These are phyloP conservation scores for Tremellales sp. DNA, from an alignment of 1,284 basidiomycete species.

Conservation along the genomic window DNA sequence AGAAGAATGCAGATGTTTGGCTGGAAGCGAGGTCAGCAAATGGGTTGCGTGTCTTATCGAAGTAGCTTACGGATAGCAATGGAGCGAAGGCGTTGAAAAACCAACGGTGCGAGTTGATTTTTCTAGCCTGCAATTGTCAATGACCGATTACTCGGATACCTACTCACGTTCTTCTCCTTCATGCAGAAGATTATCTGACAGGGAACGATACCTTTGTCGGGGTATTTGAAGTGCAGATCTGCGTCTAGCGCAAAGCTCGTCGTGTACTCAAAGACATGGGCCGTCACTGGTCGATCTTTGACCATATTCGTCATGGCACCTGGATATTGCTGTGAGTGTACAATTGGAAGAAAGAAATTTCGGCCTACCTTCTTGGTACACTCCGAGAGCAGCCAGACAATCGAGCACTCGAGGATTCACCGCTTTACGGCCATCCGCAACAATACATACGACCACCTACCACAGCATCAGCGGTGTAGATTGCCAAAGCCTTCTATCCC, in stretches of 20 bases:
- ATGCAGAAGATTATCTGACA: constrained; percentile 78
- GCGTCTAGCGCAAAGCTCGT: constrained; percentile 85
- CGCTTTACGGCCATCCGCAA: constrained; percentile 89
- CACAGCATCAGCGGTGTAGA: constrained; percentile 4
- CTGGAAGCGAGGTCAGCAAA: constrained; percentile 55
- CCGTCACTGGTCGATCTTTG: constrained; percentile 81
- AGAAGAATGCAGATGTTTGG: constrained; percentile 57
- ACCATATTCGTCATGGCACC: constrained; percentile 85
- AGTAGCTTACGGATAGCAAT: constrained; percentile 26
- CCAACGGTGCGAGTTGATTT: constrained; percentile 94
- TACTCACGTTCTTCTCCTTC: constrained; percentile 86
- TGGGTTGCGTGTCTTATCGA: not conserved
- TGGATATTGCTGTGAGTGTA: constrained; percentile 13
- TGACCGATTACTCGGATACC: constrained; percentile 13
- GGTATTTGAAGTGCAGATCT: constrained; percentile 86
- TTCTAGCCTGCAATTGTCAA: constrained; percentile 67
- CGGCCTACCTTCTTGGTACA: constrained; percentile 54
- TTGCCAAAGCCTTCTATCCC: not conserved
- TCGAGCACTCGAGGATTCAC: constrained; percentile 91
- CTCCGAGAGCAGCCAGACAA: constrained; percentile 59
- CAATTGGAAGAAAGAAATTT: not conserved
- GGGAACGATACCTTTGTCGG: constrained; percentile 87
- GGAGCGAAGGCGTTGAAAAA: constrained; percentile 83
- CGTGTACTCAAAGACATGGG: constrained; percentile 89
- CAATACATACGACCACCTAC: constrained; percentile 89